Evolutionary conservation across 2,329 filamentous ascomycete genomes (phyloP).

Genomic region (Colletotrichum sp.): DNA sequence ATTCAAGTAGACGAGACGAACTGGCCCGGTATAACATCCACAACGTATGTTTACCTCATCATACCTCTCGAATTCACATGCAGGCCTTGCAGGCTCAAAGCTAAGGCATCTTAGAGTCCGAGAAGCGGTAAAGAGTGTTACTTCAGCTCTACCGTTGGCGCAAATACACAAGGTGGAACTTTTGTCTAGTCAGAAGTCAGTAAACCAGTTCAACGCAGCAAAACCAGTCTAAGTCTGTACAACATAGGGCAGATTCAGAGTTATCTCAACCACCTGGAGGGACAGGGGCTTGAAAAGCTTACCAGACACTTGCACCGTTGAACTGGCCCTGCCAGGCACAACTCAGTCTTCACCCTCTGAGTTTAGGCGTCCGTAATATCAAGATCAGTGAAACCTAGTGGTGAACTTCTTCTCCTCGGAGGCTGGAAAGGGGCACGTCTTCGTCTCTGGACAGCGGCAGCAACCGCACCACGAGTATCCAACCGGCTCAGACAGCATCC

Average conservation of each 20-base stretch:
- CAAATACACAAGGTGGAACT: not conserved
- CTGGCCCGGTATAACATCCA: not conserved
- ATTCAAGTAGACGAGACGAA: not conserved
- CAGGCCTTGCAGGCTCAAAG: not conserved
- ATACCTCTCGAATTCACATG: not conserved
- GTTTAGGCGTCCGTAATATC: not conserved
- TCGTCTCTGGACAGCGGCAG: not conserved
- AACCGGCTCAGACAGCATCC: not conserved
- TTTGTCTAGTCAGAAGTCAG: not conserved
- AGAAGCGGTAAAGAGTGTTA: accelerated
- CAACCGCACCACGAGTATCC: not conserved
- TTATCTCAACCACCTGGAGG: not conserved
- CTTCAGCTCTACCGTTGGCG: not conserved
- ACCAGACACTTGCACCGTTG: not conserved
- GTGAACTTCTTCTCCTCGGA: accelerated
- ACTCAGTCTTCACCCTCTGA: not conserved
- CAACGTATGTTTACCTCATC: not conserved
- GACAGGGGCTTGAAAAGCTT: no score
- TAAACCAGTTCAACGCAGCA: not conserved
- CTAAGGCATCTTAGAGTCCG: accelerated
- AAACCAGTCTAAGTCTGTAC: not conserved
- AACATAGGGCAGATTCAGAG: not conserved
- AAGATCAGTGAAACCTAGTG: not conserved
- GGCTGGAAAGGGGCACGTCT: not conserved
- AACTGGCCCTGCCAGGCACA: not conserved